Evolutionary conservation across 2,329 filamentous ascomycete genomes (phyloP).

Genomic region (Beauveria medogensis): DNA sequence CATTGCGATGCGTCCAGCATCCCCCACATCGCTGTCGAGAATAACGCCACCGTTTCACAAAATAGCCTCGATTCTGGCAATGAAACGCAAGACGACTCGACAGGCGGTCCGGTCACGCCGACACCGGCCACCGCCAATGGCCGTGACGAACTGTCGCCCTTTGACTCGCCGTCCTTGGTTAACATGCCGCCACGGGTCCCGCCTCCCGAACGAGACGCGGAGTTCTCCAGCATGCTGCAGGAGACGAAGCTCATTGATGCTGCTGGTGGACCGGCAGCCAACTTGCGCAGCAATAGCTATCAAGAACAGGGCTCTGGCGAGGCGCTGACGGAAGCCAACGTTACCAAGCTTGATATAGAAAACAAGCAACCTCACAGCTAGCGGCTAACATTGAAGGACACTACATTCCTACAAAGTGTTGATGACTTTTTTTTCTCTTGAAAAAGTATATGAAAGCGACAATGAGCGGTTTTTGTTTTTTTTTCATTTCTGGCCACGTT

Average conservation of each 20-base stretch:
- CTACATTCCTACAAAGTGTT: not conserved
- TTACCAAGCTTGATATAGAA: conserved; percentile 38
- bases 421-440: not conserved
- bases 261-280: conserved; percentile 29
- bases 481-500: not conserved
- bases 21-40: conserved; percentile 27
- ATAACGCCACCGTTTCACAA: not conserved
- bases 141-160: conserved; percentile 33
- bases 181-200: conserved; percentile 28
- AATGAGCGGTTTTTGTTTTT: not conserved
- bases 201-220: conserved; percentile 29
- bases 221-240: conserved; percentile 35
- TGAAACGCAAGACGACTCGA: conserved; percentile 18
- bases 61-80: conserved; percentile 12
- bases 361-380: conserved; percentile 13
- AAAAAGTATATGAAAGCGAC: not conserved
- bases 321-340: conserved; percentile 45
- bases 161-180: conserved; percentile 25
- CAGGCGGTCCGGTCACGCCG: conserved; percentile 30
- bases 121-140: conserved; percentile 30
- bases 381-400: not conserved
- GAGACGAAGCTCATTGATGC: conserved; percentile 41
- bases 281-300: conserved; percentile 25
- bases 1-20: conserved; percentile 35
- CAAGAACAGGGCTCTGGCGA: conserved; percentile 31